A percentile compares a stretch with the other conserved stretches of the same genome.
phyloP scores from a whole-genome alignment of 306 rosid genomes.

The Fragaria ananassa region DNA sequence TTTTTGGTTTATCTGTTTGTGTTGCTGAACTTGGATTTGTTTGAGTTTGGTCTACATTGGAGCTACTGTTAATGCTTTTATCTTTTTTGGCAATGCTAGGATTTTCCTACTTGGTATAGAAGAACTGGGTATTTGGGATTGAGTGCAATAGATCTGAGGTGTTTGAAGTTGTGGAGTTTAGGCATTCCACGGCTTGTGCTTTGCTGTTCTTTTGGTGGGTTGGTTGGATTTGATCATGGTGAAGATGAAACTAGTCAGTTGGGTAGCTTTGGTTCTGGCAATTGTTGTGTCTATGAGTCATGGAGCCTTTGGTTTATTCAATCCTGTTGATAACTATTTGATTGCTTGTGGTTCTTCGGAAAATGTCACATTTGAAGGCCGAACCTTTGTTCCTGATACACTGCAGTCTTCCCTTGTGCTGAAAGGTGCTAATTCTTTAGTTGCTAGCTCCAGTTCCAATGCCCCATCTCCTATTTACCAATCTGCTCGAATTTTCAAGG shows the following conservation, averaged over 20 bases:
- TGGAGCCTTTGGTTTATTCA: constrained; percentile 49
- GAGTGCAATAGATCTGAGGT: constrained; percentile 31
- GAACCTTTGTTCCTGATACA: constrained; percentile 78
- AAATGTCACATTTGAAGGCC: constrained; percentile 57
- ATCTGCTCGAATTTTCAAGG: constrained; percentile 68
- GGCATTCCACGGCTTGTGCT: constrained; percentile 1
- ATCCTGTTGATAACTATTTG: constrained; percentile 70
- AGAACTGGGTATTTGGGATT: constrained; percentile 17
- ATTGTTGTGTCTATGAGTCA: constrained; percentile 31
- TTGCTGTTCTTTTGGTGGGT: constrained; percentile 1
- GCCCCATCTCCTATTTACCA: constrained; percentile 65
- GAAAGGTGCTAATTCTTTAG: constrained; percentile 48
- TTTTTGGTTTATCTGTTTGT: constrained; percentile 1
- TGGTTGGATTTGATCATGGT: constrained; percentile 20
- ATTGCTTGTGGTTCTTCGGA: constrained; percentile 78
- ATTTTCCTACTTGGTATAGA: background rate
- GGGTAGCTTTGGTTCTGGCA: constrained; percentile 40
- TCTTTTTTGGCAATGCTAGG: background rate
- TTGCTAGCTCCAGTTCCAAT: constrained; percentile 55
- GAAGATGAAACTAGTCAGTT: constrained; percentile 48
- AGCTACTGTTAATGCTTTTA: constrained; percentile 11
- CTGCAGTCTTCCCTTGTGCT: constrained; percentile 49
- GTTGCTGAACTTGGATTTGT: constrained; percentile 8
- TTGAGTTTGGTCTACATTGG: constrained; percentile 17
- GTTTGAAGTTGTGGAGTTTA: constrained; percentile 8